phyloP scores from a whole-genome alignment of 768 basidiomycete species.

The Cystofilobasidium capitatum region DNA sequence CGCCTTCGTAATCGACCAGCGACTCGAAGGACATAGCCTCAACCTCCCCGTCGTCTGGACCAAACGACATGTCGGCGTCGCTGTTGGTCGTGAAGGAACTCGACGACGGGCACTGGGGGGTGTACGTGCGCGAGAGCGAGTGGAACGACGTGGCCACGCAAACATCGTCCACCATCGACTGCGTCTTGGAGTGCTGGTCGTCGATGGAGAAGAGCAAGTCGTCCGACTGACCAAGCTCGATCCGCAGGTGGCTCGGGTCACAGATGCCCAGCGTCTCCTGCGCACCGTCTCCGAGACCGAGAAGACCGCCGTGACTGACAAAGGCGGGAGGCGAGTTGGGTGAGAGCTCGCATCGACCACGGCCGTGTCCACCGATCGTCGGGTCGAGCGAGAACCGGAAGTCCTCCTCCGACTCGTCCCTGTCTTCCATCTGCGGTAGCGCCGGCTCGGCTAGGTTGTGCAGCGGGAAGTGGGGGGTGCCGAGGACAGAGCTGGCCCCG shows the following conservation, averaged over 20 bases:
- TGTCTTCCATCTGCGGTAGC: constrained; percentile 2
- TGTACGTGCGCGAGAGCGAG: not conserved
- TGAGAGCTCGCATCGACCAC: no score
- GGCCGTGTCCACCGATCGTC: not conserved
- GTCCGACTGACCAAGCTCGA: not conserved
- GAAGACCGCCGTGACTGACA: no score
- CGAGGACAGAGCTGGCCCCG: not conserved
- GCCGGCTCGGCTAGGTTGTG: not conserved
- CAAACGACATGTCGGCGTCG: constrained; percentile 1
- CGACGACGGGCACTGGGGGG: not conserved
- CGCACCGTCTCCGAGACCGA: no score
- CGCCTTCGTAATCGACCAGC: constrained; percentile 20
- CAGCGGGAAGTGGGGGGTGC: not conserved
- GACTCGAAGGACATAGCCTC: constrained; percentile 16
- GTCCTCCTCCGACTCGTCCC: not conserved
- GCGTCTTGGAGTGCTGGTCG: no score
- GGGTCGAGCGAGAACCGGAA: not conserved
- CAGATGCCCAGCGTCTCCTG: not conserved
- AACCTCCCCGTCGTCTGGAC: not conserved
- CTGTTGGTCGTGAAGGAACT: not conserved
- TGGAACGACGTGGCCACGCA: not conserved
- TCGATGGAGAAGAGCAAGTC: constrained; percentile 4
- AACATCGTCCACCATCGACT: no score
- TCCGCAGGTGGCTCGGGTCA: not conserved
- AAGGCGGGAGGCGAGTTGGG: no score